phyloP scores from a whole-genome alignment of 768 basidiomycete genomes.

The Scleroderma citrinum region DNA sequence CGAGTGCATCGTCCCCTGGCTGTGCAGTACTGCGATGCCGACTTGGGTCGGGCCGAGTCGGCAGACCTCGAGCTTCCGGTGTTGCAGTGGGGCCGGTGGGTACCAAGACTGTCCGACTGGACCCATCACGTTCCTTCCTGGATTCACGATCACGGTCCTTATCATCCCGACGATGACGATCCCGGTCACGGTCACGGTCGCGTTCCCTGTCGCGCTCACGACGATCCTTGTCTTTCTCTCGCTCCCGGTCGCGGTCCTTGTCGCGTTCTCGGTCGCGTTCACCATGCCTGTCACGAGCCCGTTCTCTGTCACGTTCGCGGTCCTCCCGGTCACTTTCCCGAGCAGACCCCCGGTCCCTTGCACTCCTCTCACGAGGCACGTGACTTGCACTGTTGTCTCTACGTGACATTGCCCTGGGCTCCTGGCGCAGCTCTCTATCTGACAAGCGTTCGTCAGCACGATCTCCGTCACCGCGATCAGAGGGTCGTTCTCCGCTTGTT shows the following conservation, averaged over 20 bases:
- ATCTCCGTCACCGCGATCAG: constrained; percentile 46
- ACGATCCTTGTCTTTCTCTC: constrained; percentile 35
- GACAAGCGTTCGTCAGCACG: constrained; percentile 45
- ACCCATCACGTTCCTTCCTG: constrained; percentile 55
- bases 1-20: constrained; percentile 56
- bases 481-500: constrained; percentile 59
- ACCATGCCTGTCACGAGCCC: constrained; percentile 41
- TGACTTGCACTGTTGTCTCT: neutral
- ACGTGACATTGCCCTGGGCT: constrained; percentile 28
- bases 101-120: constrained; percentile 26
- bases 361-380: constrained; percentile 38
- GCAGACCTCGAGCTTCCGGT: constrained; percentile 50
- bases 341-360: constrained; percentile 36
- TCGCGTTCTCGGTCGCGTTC: constrained; percentile 45
- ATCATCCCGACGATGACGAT: constrained; percentile 51
- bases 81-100: constrained; percentile 24
- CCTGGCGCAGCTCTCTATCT: constrained; percentile 47
- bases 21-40: constrained; percentile 46
- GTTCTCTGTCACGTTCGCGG: constrained; percentile 43
- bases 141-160: constrained; percentile 60
- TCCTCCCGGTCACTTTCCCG: constrained; percentile 37
- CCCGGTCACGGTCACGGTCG: constrained; percentile 41
- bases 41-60: constrained; percentile 53
- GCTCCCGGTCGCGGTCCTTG: constrained; percentile 30
- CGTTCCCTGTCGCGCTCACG: constrained; percentile 42